These are phyloP conservation scores for Pistacia vera DNA, from an alignment of 345 rosid genomes.

Conservation along the genomic window DNA sequence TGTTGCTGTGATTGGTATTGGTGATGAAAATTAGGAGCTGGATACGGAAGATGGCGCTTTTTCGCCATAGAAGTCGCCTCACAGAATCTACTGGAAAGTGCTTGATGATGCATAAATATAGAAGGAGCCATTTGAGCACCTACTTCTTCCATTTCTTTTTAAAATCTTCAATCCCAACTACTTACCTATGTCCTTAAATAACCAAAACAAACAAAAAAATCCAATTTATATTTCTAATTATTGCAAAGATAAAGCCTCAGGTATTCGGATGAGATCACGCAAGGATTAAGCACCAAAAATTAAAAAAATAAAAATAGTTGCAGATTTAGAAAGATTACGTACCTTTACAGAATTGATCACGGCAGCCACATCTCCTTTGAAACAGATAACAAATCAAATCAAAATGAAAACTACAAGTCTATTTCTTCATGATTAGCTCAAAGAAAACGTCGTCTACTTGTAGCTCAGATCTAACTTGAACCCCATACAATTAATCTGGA, in stretches of 20 bases:
- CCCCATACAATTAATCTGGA: not conserved
- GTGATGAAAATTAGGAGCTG: conserved; percentile 19
- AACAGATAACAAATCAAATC: not conserved
- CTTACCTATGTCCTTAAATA: conserved; percentile 1
- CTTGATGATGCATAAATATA: conserved; percentile 60
- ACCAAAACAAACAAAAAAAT: not conserved
- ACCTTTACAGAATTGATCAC: conserved; percentile 22
- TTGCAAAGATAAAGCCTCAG: too few species aligned
- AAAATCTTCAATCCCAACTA: conserved; percentile 14
- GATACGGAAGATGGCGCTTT: conserved; percentile 65
- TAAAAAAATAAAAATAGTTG: not conserved
- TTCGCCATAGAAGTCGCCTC: conserved; percentile 50
- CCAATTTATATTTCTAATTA: not conserved
- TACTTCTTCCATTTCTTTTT: conserved; percentile 67
- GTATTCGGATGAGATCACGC: not conserved
- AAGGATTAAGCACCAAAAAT: conserved; percentile 3
- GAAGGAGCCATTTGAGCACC: conserved; percentile 75
- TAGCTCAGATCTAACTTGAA: conserved; percentile 18
- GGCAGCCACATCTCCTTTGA: conserved; percentile 16
- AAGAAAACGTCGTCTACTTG: too few species aligned
- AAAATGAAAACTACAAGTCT: not conserved
- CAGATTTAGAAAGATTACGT: not conserved
- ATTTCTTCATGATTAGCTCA: too few species aligned
- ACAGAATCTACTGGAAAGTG: conserved; percentile 44
- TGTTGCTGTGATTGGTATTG: conserved; percentile 34